Percentiles rank a stretch among this genome's conserved stretches.
Evolutionary conservation across 1,139 yeast genomes (phyloP).

Genomic region (Hyphopichia fennica): DNA sequence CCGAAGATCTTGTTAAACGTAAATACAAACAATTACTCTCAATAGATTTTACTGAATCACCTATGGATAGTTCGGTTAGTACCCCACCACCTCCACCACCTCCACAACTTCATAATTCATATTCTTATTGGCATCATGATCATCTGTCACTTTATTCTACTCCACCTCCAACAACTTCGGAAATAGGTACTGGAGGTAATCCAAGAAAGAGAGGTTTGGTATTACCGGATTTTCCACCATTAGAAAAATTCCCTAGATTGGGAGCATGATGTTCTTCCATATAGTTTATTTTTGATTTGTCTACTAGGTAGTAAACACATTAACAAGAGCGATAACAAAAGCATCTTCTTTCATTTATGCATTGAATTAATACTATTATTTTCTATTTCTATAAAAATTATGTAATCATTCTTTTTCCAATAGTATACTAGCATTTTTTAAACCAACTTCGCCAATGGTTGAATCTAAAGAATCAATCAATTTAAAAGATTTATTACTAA

Average conservation of each 20-base stretch:
- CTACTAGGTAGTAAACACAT: not conserved
- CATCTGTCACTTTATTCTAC: not conserved
- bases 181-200: not conserved
- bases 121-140: not conserved
- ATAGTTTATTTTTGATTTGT: not conserved
- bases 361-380: not conserved
- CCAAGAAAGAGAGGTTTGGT: slow-evolving; percentile 1
- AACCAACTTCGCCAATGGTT: slow-evolving; percentile 72
- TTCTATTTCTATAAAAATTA: not conserved
- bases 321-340: not conserved
- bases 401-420: slow-evolving; percentile 50
- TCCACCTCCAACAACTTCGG: not conserved
- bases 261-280: not conserved
- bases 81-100: not conserved
- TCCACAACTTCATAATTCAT: not conserved
- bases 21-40: slow-evolving; percentile 12
- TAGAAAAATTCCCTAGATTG: slow-evolving; percentile 22
- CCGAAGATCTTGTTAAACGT: slow-evolving; percentile 8
- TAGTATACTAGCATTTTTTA: slow-evolving; percentile 78
- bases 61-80: not conserved
- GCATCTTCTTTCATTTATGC: slow-evolving; percentile 1
- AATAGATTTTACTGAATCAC: slow-evolving; percentile 6
- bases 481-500: slow-evolving; percentile 67
- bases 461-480: slow-evolving; percentile 57
- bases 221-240: slow-evolving; percentile 20